Evolutionary conservation across 2,329 filamentous ascomycete genomes (phyloP), one percentile per base, ranked within the genome.

Genomic region (Talaromyces pinophilus): DNA sequence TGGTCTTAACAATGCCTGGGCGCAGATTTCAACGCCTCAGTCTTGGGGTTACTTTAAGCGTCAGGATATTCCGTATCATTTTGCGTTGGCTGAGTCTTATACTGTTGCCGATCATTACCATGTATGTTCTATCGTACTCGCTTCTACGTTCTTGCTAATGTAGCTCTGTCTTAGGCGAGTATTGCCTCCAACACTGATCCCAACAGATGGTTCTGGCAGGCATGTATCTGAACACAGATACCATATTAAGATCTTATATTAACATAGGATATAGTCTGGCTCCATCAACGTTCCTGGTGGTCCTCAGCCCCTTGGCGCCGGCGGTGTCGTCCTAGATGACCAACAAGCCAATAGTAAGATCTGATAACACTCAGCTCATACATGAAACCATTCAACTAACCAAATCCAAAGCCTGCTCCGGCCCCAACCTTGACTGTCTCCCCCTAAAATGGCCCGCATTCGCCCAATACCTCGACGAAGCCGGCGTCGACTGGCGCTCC

Each of bases 381-480:
- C 17, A 19, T 28, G 4, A 7, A 6, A 59, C 0, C 6, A 15
- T 10, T 10, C 19, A 25, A 1, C 46, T 55, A 57, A 59, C 15
- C 7, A 40, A 19, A 5, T 13, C 5, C 8, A 28, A 40, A 78
- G 81, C 80, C 17, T 85, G 83, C 62, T 81, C 83, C 22, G 69
- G 59, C 3, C 70, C 75, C 1, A 73, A 80, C 40, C 76, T 85
- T 59, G 84, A 84, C 71, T 86, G 84, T 70, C 84, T 84, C 61
- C 84, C 84, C 0, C 74, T 85, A 17, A 82, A 83, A 67, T 86
- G 84, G 84, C 83, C 83, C 67, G 84, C 83, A 0, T 79, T 80
- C 25, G 82, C 79, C 55, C 82, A 85, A 66, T 77, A 79, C 66
- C 83, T 83, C 35, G 78, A 85, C 69, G 78, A 80, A 13, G 80